Evolutionary conservation across 805 yeast species (phyloP).

Genomic region (Wickerhamomyces canadensis): DNA sequence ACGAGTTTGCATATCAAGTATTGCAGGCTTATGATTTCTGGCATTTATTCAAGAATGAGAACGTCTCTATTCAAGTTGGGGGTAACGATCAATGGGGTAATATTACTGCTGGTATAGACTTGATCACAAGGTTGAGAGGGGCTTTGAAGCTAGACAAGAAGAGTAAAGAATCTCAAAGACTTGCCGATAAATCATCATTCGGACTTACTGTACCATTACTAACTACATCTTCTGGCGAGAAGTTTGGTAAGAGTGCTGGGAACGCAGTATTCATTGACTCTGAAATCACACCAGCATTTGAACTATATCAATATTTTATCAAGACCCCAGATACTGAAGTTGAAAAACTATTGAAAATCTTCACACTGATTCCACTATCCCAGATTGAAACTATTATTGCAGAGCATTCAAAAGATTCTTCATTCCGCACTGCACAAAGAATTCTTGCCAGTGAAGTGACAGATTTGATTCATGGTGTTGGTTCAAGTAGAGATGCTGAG

Average conservation of each 20-base stretch:
- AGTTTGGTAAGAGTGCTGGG: constrained; percentile 96
- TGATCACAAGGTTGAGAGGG: constrained; percentile 56
- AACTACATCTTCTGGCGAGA: constrained; percentile 84
- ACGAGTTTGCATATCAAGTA: constrained; percentile 90
- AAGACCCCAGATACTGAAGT: constrained; percentile 77
- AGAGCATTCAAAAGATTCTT: constrained; percentile 54
- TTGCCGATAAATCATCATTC: constrained; percentile 32
- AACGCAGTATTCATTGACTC: constrained; percentile 88
- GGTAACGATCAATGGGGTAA: constrained; percentile 99
- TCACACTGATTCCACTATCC: constrained; percentile 68
- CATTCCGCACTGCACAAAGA: constrained; percentile 65
- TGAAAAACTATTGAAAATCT: constrained; percentile 58
- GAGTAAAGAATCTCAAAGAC: constrained; percentile 15
- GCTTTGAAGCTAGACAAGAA: constrained; percentile 15
- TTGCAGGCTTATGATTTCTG: constrained; percentile 93
- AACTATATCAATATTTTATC: constrained; percentile 79
- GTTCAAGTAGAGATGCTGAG: constrained; percentile 63
- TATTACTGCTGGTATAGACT: constrained; percentile 91
- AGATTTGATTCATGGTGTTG: constrained; percentile 81
- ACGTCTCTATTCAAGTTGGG: constrained; percentile 77
- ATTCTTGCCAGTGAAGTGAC: constrained; percentile 79
- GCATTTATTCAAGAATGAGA: constrained; percentile 56
- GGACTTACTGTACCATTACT: constrained; percentile 89
- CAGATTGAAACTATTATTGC: constrained; percentile 50
- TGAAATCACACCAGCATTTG: constrained; percentile 70